Evolutionary conservation across 202 grass and related monocot genomes (phyloP), one percentile per base, ranked within the genome.

Genomic region (Bolboschoenoplectus hybrid): DNA sequence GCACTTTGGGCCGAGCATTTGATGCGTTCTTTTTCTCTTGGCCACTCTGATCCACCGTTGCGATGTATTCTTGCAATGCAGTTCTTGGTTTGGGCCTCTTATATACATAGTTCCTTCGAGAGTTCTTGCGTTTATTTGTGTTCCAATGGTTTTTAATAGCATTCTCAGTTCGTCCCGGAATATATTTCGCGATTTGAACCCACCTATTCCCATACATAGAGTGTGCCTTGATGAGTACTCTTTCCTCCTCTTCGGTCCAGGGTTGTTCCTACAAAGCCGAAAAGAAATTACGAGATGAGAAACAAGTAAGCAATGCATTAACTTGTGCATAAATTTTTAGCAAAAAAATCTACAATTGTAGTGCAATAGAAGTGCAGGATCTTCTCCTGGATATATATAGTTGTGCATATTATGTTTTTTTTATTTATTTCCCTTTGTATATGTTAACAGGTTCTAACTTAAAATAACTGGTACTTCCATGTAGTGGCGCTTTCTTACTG

Each of bases 131-230:
- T 34, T 74, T 90, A 4, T 85, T 93, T 0, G 84, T 87, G 35
- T 97, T 93, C 91, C 91, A 94, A 6, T 92, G 94, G 11, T 97
- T 97, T 67, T 97, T 93, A n/a, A 97, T 72, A 9, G 83, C 12
- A 11, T 97, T 97, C 74, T 97, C 88, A 17, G 91, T 88, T 51
- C 90, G 67, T 4, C 94, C 94, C 10, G 73, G 80, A 3, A 97
- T 80, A 19, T 65, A 34, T 55, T 41, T 89, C 0, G 94, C 85
- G 1, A 97, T 93, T 1, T 36, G 7, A 4, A 90, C 85, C 94
- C 90, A 97, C 14, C 60, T 84, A 11, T 89, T 97, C 9, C 94
- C 91, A 16, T 69, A 82, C 0, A 2, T 0, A 13, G 26, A 85
- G 67, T 97, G 91, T 0, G 87, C 87, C 1, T 73, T 8, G 0